phyloP scores from a whole-genome alignment of 352 stramenopile genomes.

The Phytophthora boehmeriae region DNA sequence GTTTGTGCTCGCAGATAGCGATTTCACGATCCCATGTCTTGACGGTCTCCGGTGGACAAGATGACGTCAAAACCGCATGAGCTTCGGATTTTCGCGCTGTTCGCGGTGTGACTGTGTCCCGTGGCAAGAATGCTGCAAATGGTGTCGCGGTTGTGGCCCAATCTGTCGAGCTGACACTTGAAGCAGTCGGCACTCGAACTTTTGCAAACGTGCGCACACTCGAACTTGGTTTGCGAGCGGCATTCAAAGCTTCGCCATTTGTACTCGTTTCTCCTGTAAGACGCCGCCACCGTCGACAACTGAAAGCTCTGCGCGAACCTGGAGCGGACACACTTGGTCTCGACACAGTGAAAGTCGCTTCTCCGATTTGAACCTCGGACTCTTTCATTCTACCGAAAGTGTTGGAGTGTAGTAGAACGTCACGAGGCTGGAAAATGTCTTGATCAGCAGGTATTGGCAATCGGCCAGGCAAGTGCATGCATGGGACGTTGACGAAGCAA shows the following conservation, averaged over 20 bases:
- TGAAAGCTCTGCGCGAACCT: constrained; percentile 36
- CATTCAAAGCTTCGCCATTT: constrained; percentile 1
- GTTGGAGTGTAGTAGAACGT: constrained; percentile 10
- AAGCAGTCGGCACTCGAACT: constrained; percentile 21
- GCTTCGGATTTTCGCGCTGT: constrained; percentile 32
- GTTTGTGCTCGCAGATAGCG: constrained; percentile 31
- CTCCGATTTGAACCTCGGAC: constrained; percentile 21
- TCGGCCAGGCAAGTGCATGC: constrained; percentile 6
- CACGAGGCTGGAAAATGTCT: constrained; percentile 13
- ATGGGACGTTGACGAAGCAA: not conserved
- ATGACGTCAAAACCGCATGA: constrained; percentile 27
- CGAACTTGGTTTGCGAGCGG: constrained; percentile 5
- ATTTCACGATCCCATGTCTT: constrained; percentile 39
- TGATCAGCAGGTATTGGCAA: constrained; percentile 6
- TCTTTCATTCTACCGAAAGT: constrained; percentile 25
- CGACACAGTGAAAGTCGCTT: constrained; percentile 1
- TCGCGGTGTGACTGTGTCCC: constrained; percentile 24
- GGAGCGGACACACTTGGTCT: constrained; percentile 24
- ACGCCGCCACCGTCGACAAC: constrained; percentile 47
- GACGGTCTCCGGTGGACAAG: constrained; percentile 11
- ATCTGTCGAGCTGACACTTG: constrained; percentile 20
- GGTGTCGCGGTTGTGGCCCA: constrained; percentile 31
- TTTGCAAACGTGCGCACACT: not conserved
- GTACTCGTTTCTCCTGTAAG: constrained; percentile 34
- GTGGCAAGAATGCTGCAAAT: constrained; percentile 27